Evolutionary conservation across 2,329 filamentous ascomycete genomes (phyloP), one percentile per base, ranked within the genome.

Genomic region (Pestalotiopsis sp.): DNA sequence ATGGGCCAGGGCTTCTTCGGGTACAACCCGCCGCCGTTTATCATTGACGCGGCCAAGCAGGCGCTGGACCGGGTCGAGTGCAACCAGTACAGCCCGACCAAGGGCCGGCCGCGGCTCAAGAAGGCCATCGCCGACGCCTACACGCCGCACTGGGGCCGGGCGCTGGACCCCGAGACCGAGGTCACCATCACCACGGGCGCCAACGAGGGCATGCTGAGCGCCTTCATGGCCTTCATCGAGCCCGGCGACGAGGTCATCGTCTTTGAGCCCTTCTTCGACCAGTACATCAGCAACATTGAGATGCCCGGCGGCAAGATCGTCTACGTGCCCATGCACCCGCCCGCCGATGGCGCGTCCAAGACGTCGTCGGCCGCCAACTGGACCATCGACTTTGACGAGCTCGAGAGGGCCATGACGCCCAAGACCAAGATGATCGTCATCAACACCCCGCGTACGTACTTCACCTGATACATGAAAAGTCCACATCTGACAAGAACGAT

Each of bases 251-350:
- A 68, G 27, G 62, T 68, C 61, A 65, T 68, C 66, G 41, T 68
- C 38, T 66, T 68, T 20, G 63, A 66, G 62, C 57, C 64, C 41
- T 66, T 68, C 67, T 68, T 98, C 79, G 96, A 99, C 82, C 96
- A 99, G 90, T 97, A 98, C 80, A 97, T 99, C 73, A 94, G 92
- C 85, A 99, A 99, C 82, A 98, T 99, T 72, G 93, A 98, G 81
- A 98, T 99, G 95, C 91, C 96, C 0, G 96, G 96, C 65, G 96
- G 96, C 73, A 97, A 92, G 78, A 93, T 98, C 72, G 92, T 95
- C 74, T 98, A 98, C 78, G 95, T 98, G 27, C 95, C 96, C n/a
- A 86, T 99, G 78, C 93, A 96, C 71, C 95, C 96, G 36, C 96
- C 96, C 11, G 86, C 88, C 72, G 90, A 94, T 60, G 96, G 96